These are phyloP conservation scores for Stachybotrys echinatus DNA, from an alignment of 2,329 filamentous ascomycete genomes.

Conservation along the genomic window DNA sequence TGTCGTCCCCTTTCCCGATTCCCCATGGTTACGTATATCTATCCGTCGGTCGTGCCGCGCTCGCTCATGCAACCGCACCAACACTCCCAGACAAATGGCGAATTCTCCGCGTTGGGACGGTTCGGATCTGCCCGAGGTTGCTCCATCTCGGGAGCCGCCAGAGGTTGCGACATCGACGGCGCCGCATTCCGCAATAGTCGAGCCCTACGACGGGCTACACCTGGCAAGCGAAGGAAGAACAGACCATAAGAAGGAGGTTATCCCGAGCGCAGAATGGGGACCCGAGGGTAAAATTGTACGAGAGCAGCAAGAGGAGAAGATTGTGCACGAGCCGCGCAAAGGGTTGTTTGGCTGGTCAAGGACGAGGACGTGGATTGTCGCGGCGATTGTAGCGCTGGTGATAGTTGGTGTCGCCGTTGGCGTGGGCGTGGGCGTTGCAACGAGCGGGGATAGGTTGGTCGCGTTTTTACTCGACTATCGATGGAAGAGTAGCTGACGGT, in stretches of 20 bases:
- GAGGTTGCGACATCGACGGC: not conserved
- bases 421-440: not conserved
- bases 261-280: not conserved
- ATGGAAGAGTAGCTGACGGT: not conserved
- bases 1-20: too few relatives aligned
- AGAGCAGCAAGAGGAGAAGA: not conserved
- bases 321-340: not conserved
- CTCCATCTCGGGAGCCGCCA: not conserved
- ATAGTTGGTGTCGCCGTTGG: slow-evolving; percentile 1
- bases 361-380: slow-evolving; percentile 1
- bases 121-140: not conserved
- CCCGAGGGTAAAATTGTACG: not conserved
- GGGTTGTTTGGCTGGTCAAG: not conserved
- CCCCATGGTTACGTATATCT: not conserved
- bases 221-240: not conserved
- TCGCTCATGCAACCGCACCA: not conserved
- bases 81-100: not conserved
- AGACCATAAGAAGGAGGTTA: not conserved
- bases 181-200: not conserved
- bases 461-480: not conserved
- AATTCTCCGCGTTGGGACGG: not conserved
- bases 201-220: not conserved
- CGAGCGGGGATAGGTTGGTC: not conserved
- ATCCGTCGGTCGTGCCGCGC: not conserved
- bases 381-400: not conserved